Base-by-base conservation (phyloP, 441 rosid species). In the Aquilaria agallochum region DNA sequence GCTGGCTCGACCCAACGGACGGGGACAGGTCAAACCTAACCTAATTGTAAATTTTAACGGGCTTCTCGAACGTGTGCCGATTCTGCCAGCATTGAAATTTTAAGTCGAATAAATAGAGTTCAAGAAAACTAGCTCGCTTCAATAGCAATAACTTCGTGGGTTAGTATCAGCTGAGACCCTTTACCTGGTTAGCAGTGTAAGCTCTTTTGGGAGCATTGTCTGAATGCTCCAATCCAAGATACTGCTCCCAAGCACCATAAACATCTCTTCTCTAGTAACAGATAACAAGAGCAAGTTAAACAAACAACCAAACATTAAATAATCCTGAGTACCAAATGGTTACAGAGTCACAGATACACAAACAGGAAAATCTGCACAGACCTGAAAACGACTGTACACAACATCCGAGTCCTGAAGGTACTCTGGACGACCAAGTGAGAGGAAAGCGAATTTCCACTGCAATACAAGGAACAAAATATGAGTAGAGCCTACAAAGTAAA, bases 191-290 rank as follows among this genome's bases (percentile, higher is more conserved):
- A 53, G 72, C 73, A 6, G 83, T 65, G 66, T 70, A 66, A 45
- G 83, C 65, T 60, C 76, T 78, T 67, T 72, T 76, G 36, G 81
- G 79, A 45, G 72, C 47, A 55, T 63, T 79, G 73, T 76, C 83
- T 33, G 78, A 58, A 59, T 82, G 86, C 68, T 82, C 86, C 73
- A 82, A 66, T 47, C 86, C 82, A 13, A 82, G 80, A 70, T 82
- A 79, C 69, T 79, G 80, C 73, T 78, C 82, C 83, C 78, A 79
- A 65, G 81, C 78, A 70, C 86, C 80, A 64, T 78, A 72, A 52
- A 78, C 79, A 66, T 76, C 83, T 44, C 82, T 74, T 65, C 76
- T 74, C 81, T 79, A 58, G 3, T 9, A 36, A 36, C 9, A 56
- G 36, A 11, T 51, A 8, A 50, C 42, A 4, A 1, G 42, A 36